Evolutionary conservation across 1,284 basidiomycete genomes (phyloP).

Genomic region (Psilocybe mexicana): DNA sequence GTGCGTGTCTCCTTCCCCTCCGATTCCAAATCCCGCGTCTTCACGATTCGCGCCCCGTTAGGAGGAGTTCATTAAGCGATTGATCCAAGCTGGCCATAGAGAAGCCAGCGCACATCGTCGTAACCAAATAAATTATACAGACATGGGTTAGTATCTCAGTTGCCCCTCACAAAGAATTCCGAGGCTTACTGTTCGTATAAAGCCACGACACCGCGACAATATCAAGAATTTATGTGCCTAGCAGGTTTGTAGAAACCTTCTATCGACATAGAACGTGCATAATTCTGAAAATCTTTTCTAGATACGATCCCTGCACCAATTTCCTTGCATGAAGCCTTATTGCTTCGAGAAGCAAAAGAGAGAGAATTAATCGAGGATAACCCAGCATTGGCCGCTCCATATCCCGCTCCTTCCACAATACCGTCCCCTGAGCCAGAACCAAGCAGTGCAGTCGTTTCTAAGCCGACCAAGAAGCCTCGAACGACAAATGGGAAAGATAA

Average conservation of each 20-base stretch:
- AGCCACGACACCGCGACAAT: conserved; percentile 59
- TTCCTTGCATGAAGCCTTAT: conserved; percentile 57
- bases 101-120: conserved; percentile 55
- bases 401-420: conserved; percentile 27
- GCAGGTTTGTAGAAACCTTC: conserved; percentile 43
- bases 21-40: conserved; percentile 3
- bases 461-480: conserved; percentile 39
- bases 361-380: conserved; percentile 59
- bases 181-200: conserved; percentile 6
- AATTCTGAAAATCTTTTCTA: conserved; percentile 28
- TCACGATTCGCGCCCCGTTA: conserved; percentile 31
- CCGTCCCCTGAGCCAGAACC: conserved; percentile 20
- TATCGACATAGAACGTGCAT: neutral
- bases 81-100: conserved; percentile 59
- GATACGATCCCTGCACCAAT: conserved; percentile 70
- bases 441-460: conserved; percentile 27
- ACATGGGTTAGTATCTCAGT: conserved; percentile 53
- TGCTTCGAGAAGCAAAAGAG: conserved; percentile 55
- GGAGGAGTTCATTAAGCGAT: conserved; percentile 78
- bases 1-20: conserved; percentile 40
- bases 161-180: conserved; percentile 5
- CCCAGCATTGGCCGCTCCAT: conserved; percentile 49
- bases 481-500: conserved; percentile 4
- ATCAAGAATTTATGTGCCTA: conserved; percentile 70
- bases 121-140: conserved; percentile 58